Conservation (phyloP, 2,329 filamentous ascomycete genomes). For the Trichoderma breve region DNA sequence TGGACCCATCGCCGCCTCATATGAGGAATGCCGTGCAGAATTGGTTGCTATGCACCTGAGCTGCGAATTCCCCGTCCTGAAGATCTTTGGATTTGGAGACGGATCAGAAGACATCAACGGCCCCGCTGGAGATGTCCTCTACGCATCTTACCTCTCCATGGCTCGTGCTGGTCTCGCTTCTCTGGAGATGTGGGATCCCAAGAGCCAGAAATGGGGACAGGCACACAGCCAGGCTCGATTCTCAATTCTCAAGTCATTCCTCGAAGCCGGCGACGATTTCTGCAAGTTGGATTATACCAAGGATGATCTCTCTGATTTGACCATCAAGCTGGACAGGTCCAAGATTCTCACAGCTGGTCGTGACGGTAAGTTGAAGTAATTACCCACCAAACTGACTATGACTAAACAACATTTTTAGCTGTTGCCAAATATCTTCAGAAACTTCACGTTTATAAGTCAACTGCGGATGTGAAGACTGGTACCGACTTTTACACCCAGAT, state of each 20-base stretch:
- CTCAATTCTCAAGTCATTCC: constrained; percentile 80
- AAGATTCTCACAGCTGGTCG: constrained; percentile 85
- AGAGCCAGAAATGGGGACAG: constrained; percentile 88
- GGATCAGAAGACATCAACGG: constrained; percentile 69
- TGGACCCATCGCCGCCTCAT: constrained; percentile 79
- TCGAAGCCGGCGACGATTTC: constrained; percentile 82
- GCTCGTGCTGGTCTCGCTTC: constrained; percentile 86
- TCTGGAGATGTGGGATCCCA: constrained; percentile 93
- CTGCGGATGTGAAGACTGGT: constrained; percentile 77
- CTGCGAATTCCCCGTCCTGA: constrained; percentile 83
- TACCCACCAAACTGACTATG: background rate
- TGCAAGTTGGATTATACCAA: constrained; percentile 73
- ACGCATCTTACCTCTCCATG: constrained; percentile 87
- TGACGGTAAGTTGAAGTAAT: constrained; percentile 46
- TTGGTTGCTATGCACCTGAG: constrained; percentile 88
- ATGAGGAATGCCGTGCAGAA: constrained; percentile 93
- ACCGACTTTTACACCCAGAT: constrained; percentile 78
- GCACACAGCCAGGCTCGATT: constrained; percentile 89
- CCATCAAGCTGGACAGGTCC: constrained; percentile 76
- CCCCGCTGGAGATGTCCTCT: constrained; percentile 83
- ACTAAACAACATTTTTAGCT: constrained; percentile 45
- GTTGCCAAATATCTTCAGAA: constrained; percentile 87
- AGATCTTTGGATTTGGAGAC: constrained; percentile 89
- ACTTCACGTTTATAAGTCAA: constrained; percentile 88
- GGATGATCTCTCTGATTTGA: constrained; percentile 76